These are phyloP conservation scores for Fistulifera pelliculosa DNA, from an alignment of 108 stramenopile species.

Conservation along the genomic window DNA sequence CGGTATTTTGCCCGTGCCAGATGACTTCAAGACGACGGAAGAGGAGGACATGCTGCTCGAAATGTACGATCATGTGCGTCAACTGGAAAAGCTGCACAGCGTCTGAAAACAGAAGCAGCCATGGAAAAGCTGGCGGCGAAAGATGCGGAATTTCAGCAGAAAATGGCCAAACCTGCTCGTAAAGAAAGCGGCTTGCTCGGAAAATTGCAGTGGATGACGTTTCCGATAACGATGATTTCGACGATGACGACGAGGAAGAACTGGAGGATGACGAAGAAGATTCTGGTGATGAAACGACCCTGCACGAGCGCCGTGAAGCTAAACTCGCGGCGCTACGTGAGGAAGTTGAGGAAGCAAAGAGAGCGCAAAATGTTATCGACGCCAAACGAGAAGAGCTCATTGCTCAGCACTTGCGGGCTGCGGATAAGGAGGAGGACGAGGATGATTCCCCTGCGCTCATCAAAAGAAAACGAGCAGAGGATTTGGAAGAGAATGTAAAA, in stretches of 20 bases:
- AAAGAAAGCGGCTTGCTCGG: slow-evolving; percentile 14
- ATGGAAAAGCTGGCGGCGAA: slow-evolving; percentile 51
- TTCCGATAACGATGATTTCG: slow-evolving; percentile 1
- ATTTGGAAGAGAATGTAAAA: slow-evolving; percentile 2
- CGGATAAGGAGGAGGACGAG: background rate
- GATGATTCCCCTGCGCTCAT: slow-evolving; percentile 16
- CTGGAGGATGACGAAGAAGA: slow-evolving; percentile 22
- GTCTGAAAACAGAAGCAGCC: slow-evolving; percentile 63
- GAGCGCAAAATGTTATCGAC: slow-evolving; percentile 21
- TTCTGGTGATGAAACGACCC: slow-evolving; percentile 5
- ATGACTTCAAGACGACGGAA: slow-evolving; percentile 52
- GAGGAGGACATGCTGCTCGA: slow-evolving; percentile 53
- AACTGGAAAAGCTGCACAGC: slow-evolving; percentile 57
- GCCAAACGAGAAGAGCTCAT: slow-evolving; percentile 35
- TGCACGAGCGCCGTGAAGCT: slow-evolving; percentile 25
- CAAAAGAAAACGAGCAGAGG: slow-evolving; percentile 32
- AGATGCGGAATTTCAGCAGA: slow-evolving; percentile 39
- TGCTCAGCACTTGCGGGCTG: slow-evolving; percentile 10
- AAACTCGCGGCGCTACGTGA: slow-evolving; percentile 44
- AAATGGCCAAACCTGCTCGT: slow-evolving; percentile 18
- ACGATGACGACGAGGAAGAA: slow-evolving; percentile 21
- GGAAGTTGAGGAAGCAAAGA: slow-evolving; percentile 31
- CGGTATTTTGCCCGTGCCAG: slow-evolving; percentile 25
- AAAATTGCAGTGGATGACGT: slow-evolving; percentile 11
- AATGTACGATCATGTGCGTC: slow-evolving; percentile 57